A percentile compares a stretch with the other conserved stretches of the same genome.
Evolutionary conservation across 2,329 filamentous ascomycete genomes (phyloP).

Genomic region (Chaetomiaceae sp.): DNA sequence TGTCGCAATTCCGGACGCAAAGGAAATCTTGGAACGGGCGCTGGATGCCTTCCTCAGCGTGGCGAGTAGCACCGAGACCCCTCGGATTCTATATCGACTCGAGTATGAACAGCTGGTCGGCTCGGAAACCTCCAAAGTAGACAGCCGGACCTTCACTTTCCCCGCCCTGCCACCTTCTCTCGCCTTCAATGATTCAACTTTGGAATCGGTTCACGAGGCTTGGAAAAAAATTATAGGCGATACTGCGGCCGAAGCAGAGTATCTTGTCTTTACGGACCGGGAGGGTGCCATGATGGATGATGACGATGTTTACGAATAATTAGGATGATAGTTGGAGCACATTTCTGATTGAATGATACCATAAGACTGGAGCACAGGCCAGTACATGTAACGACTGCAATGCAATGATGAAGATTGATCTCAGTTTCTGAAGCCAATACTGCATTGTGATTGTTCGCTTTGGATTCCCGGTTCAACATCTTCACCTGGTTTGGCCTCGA

Average conservation of each 20-base stretch:
- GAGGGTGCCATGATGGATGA: conserved; percentile 57
- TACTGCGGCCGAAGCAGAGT: conserved; percentile 47
- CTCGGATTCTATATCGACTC: conserved; percentile 46
- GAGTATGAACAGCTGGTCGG: conserved; percentile 50
- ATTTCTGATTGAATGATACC: conserved; percentile 8
- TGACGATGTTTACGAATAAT: conserved; percentile 49
- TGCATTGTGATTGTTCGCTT: neutral
- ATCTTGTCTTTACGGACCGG: conserved; percentile 76
- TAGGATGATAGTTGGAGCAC: conserved; percentile 17
- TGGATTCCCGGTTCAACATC: too few relatives aligned
- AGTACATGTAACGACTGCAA: neutral
- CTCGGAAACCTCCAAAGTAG: conserved; percentile 28
- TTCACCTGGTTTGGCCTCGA: neutral
- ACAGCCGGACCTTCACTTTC: conserved; percentile 51
- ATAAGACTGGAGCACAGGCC: neutral
- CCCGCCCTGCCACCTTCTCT: conserved; percentile 59
- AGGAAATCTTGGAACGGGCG: conserved; percentile 38
- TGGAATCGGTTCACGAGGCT: conserved; percentile 62
- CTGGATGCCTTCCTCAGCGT: conserved; percentile 40
- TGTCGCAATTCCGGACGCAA: conserved; percentile 32
- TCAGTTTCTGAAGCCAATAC: neutral
- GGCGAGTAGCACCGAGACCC: conserved; percentile 26
- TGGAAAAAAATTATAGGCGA: conserved; percentile 63
- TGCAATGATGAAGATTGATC: conserved; percentile 1
- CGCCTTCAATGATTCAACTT: conserved; percentile 65